Evolutionary conservation across 371 early-diverging fungal genomes (phyloP).

Genomic region (Umbelopsis sp.): DNA sequence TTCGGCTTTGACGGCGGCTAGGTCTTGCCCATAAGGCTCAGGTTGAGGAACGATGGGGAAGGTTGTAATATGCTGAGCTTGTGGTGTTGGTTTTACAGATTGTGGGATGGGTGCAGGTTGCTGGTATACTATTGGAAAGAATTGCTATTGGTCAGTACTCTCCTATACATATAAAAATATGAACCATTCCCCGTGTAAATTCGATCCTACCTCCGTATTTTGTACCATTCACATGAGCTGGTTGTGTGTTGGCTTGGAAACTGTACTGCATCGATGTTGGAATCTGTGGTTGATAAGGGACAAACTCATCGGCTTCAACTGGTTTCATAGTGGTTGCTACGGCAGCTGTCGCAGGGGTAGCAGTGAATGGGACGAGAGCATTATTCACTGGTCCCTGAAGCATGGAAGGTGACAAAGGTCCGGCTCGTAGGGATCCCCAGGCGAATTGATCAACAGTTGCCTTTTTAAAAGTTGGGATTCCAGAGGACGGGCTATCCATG

Average conservation of each 20-base stretch:
- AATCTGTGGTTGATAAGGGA: conserved; percentile 17
- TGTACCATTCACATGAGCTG: not conserved
- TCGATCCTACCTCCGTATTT: conserved; percentile 11
- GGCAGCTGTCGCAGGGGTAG: not conserved
- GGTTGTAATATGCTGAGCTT: not conserved
- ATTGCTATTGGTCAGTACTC: not conserved
- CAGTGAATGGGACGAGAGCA: not conserved
- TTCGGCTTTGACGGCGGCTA: not conserved
- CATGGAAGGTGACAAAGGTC: conserved; percentile 22
- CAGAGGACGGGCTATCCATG: conserved; percentile 13
- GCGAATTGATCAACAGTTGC: not conserved
- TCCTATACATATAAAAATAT: too few relatives aligned
- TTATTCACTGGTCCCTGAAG: conserved; percentile 19
- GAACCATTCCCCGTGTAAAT: not conserved
- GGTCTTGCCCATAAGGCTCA: not conserved
- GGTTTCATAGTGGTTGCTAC: not conserved
- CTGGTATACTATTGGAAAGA: not conserved
- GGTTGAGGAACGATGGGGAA: not conserved
- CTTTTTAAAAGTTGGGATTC: conserved; percentile 13
- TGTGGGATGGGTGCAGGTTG: not conserved
- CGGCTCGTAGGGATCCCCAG: conserved; percentile 22
- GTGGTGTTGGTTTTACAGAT: not conserved
- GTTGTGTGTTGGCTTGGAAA: conserved; percentile 5
- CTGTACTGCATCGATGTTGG: conserved; percentile 12
- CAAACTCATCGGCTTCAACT: conserved; percentile 5